phyloP scores from a whole-genome alignment of 2,329 filamentous ascomycete species.

The Pseudocercospora fijiensis region DNA sequence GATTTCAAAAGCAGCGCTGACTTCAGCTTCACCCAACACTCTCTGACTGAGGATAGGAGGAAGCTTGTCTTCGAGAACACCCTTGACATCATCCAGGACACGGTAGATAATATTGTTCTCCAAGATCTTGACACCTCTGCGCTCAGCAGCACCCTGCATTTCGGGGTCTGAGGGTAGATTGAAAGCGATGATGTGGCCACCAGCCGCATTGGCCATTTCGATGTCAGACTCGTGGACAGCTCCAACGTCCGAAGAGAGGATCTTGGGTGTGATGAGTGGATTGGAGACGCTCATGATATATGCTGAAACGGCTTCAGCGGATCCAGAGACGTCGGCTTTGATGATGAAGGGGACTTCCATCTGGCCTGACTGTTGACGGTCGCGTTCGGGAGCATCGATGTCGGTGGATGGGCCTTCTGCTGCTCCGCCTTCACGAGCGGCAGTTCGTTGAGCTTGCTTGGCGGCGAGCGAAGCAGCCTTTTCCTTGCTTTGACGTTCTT shows the following conservation, averaged over 20 bases:
- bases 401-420: slow-evolving; percentile 36
- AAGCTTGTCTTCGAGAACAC: slow-evolving; percentile 67
- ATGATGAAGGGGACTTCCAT: slow-evolving; percentile 75
- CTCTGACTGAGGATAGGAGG: slow-evolving; percentile 64
- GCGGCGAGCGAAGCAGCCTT: slow-evolving; percentile 46
- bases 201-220: slow-evolving; percentile 76
- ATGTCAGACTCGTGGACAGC: slow-evolving; percentile 81
- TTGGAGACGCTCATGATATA: slow-evolving; percentile 77
- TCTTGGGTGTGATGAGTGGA: slow-evolving; percentile 73
- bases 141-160: slow-evolving; percentile 68
- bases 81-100: slow-evolving; percentile 70
- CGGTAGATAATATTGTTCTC: slow-evolving; percentile 87
- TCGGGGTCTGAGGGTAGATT: slow-evolving; percentile 67
- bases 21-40: slow-evolving; percentile 84
- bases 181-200: slow-evolving; percentile 80
- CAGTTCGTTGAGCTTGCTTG: slow-evolving; percentile 25
- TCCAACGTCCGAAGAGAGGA: slow-evolving; percentile 77
- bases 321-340: slow-evolving; percentile 91
- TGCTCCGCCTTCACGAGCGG: slow-evolving; percentile 18
- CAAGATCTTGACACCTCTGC: slow-evolving; percentile 71
- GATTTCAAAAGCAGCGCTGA: slow-evolving; percentile 80
- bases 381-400: slow-evolving; percentile 35
- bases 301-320: slow-evolving; percentile 83
- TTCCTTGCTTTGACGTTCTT: slow-evolving; percentile 62
- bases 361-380: slow-evolving; percentile 48